A percentile compares a stretch with the other conserved stretches of the same genome.
Evolutionary conservation across 2,329 filamentous ascomycete species (phyloP).

Genomic region (Pleomassaria siparia): DNA sequence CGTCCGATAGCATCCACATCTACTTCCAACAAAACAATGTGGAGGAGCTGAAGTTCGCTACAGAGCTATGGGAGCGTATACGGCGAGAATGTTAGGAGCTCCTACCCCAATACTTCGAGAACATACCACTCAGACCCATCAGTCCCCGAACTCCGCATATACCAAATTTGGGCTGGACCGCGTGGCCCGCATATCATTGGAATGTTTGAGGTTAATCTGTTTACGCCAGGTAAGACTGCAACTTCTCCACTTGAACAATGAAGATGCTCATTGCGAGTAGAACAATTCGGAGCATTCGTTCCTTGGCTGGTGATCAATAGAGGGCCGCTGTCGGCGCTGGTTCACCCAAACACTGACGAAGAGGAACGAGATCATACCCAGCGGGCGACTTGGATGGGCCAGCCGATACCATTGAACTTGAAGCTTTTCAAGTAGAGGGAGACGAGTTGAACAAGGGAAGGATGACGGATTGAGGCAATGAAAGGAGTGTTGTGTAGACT

Average conservation of each 20-base stretch:
- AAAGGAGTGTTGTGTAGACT: background rate
- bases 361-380: conserved; percentile 65
- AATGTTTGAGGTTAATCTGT: conserved; percentile 93
- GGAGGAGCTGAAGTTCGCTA: conserved; percentile 67
- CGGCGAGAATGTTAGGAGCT: conserved; percentile 70
- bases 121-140: conserved; percentile 4
- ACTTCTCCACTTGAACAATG: background rate
- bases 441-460: background rate
- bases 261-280: conserved; percentile 26
- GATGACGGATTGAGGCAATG: background rate
- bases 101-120: background rate
- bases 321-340: conserved; percentile 73
- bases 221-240: conserved; percentile 60
- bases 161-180: conserved; percentile 73
- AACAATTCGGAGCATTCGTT: conserved; percentile 86
- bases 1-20: conserved; percentile 62
- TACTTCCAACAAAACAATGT: conserved; percentile 71
- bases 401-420: conserved; percentile 63
- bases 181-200: conserved; percentile 79
- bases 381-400: conserved; percentile 73
- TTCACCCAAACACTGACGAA: conserved; percentile 81
- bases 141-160: conserved; percentile 86
- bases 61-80: conserved; percentile 74
- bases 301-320: conserved; percentile 82
- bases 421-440: conserved; percentile 47